Conservation (phyloP, 257 asterid species). For the Leptodermis oblonga region DNA sequence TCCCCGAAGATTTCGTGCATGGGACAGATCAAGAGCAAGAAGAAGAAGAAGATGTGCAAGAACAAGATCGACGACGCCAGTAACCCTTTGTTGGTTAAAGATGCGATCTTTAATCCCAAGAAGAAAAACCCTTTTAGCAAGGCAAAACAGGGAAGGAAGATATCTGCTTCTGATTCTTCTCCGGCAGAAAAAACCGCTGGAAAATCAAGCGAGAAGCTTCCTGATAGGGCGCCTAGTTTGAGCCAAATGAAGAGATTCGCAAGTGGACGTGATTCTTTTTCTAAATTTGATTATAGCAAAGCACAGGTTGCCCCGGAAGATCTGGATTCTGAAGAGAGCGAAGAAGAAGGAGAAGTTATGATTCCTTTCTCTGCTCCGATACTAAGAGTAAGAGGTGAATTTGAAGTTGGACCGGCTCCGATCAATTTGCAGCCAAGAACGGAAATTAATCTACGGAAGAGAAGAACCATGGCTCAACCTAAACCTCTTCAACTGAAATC, state of each 20-base stretch:
- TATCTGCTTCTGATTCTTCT: conserved; percentile 18
- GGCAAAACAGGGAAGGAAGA: conserved; percentile 24
- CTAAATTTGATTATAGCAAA: conserved; percentile 58
- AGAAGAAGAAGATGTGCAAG: conserved; percentile 23
- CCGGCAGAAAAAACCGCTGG: not conserved
- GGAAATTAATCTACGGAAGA: conserved; percentile 84
- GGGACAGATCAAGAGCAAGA: conserved; percentile 47
- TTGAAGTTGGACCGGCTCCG: conserved; percentile 10
- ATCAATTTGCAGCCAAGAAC: conserved; percentile 60
- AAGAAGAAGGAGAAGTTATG: conserved; percentile 21
- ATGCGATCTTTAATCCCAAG: not conserved
- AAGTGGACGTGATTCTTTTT: conserved; percentile 59
- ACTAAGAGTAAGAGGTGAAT: conserved; percentile 10
- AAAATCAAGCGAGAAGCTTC: not conserved
- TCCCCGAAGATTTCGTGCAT: conserved; percentile 60
- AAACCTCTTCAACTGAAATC: conserved; percentile 41
- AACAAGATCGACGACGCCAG: not conserved
- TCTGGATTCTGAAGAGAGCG: conserved; percentile 12
- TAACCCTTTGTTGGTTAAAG: conserved; percentile 8
- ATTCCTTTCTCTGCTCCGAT: conserved; percentile 63
- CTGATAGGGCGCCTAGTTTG: conserved; percentile 29
- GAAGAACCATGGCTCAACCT: conserved; percentile 79
- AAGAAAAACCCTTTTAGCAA: conserved; percentile 20
- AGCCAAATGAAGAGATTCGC: conserved; percentile 59
- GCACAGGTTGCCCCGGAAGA: conserved; percentile 39